Evolutionary conservation across 805 yeast genomes (phyloP), one percentile per base, ranked within the genome.

Genomic region (Jamesozyma gamospora): DNA sequence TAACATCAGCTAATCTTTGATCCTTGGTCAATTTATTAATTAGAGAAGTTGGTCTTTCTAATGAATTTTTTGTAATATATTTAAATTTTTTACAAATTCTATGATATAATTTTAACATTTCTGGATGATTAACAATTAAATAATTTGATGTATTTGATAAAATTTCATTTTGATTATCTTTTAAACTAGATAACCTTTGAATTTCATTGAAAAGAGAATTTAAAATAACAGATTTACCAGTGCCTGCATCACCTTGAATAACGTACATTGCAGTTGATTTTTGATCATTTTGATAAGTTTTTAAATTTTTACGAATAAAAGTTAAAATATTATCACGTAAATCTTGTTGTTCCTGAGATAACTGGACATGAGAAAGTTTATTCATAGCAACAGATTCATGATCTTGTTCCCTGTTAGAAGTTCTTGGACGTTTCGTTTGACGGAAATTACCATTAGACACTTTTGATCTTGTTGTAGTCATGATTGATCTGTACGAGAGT

Each of bases 171-270:
- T 34, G 34, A 19, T 43, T 44, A 17, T 34, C 21, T 13, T 40
- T 40, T 2, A 45, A 28, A 4, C 21, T 25, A 4, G 66, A 44
- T 4, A 49, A 27, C 30, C 47, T 55, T 43, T 69, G 73, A 13
- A 68, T 55, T 13, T 67, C 69, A 41, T 69, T 66, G 48, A 69
- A 67, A 19, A 69, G 35, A 6, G 70, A 50, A 39, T 69, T 69
- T 40, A 69, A 47, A 9, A 69, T 58, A 3, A 66, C 72, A 13
- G 69, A 62, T 44, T 69, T 69, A 11, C 74, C 74, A 0, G 74
- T 69, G 18, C 74, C 74, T 5, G 73, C 72, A 52, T 67, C 71
- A 36, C 74, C 74, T 43, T 67, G 62, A 36, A 69, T 66, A 1
- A 67, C 66, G 47, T 61, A 68, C 45, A 65, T 56, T 0, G 69